Evolutionary conservation across 306 rosid species (phyloP).

Genomic region (Ochetophila trinervis): DNA sequence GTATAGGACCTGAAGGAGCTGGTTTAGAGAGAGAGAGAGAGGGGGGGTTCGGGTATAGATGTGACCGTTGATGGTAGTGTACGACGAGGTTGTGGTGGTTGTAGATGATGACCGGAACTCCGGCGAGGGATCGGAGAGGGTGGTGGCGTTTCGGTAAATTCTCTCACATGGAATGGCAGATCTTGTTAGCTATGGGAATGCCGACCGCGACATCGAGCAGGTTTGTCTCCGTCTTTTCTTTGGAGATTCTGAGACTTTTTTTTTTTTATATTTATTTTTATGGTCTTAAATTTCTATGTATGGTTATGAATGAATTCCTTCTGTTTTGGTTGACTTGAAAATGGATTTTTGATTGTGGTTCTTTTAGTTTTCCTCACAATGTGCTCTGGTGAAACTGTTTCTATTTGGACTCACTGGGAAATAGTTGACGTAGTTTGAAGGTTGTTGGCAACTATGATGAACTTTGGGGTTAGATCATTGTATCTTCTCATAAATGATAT

Average conservation of each 20-base stretch:
- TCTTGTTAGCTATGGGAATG: constrained; percentile 92
- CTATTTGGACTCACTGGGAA: not conserved
- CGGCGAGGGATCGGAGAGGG: constrained; percentile 76
- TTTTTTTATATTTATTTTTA: not conserved
- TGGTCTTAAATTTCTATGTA: not conserved
- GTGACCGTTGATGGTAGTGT: constrained; percentile 72
- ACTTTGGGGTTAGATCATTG: not conserved
- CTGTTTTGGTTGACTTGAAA: constrained; percentile 1
- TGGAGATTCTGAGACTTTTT: not conserved
- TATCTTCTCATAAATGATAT: not conserved
- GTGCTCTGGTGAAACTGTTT: constrained; percentile 6
- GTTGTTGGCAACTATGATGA: too few relatives aligned
- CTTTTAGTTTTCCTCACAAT: not conserved
- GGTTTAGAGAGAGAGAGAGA: constrained; percentile 22
- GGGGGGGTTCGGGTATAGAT: constrained; percentile 27
- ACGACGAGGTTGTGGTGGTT: constrained; percentile 47
- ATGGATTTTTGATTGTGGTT: not conserved
- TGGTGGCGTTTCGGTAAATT: constrained; percentile 74
- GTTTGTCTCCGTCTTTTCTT: constrained; percentile 29
- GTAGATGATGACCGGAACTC: constrained; percentile 92
- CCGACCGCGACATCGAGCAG: constrained; percentile 89
- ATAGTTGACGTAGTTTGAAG: not conserved
- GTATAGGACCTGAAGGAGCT: constrained; percentile 28
- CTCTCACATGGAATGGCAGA: constrained; percentile 97
- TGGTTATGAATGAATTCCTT: not conserved